phyloP scores from a whole-genome alignment of 169 alveolate genomes.

The Eimeria brunetti region DNA sequence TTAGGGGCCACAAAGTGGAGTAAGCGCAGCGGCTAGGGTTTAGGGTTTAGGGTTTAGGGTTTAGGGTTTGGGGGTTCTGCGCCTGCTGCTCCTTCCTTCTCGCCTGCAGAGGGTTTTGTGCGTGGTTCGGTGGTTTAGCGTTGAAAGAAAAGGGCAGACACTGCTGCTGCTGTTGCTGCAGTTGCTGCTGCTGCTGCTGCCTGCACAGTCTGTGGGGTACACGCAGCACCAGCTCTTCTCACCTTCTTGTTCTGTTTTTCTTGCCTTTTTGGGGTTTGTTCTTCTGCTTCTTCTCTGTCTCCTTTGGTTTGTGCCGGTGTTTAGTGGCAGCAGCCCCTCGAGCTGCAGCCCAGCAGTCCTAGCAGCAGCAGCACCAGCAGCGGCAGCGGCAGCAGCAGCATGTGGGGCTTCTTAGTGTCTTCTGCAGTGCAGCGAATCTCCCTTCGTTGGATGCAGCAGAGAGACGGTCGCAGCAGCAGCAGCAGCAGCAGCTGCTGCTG shows the following conservation, averaged over 20 bases:
- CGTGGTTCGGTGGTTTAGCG: neutral
- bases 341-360: too few relatives aligned
- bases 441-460: too few relatives aligned
- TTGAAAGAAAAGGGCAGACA: too few relatives aligned
- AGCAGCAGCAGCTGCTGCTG: conserved; percentile 2
- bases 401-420: neutral
- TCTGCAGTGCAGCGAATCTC: too few relatives aligned
- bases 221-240: neutral
- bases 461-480: too few relatives aligned
- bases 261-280: neutral
- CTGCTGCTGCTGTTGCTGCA: neutral
- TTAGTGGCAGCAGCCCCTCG: too few relatives aligned
- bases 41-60: too few relatives aligned
- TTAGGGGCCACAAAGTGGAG: conserved; percentile 92
- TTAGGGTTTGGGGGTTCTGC: too few relatives aligned
- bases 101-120: neutral
- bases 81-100: neutral
- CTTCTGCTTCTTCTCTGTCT: neutral
- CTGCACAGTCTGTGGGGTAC: neutral
- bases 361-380: too few relatives aligned
- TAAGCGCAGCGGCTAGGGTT: conserved; percentile 68
- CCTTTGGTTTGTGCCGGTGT: neutral
- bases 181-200: neutral
- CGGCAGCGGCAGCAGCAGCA: neutral
- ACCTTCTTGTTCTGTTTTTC: neutral